Conservation (phyloP, 192 early-diverging fungal species). For the Thamnidium elegans region DNA sequence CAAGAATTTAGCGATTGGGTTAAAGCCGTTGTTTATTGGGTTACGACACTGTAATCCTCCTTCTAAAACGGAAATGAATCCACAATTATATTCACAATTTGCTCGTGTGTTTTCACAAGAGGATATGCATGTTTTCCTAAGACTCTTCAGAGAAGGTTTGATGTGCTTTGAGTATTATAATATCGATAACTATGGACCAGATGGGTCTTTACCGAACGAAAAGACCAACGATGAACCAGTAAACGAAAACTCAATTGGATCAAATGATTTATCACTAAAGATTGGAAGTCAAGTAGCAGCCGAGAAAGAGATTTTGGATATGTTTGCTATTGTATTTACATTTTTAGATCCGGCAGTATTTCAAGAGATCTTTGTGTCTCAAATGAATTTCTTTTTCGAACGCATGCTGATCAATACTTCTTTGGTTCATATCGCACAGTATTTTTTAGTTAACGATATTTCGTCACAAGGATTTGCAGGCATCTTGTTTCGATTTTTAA, state of each 20-base stretch:
- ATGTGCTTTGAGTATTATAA: conserved; percentile 83
- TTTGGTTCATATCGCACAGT: conserved; percentile 82
- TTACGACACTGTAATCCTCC: conserved; percentile 73
- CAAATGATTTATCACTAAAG: conserved; percentile 36
- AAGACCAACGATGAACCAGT: conserved; percentile 18
- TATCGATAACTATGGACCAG: conserved; percentile 59
- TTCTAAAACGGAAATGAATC: conserved; percentile 24
- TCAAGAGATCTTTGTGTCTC: conserved; percentile 92
- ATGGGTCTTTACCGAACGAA: conserved; percentile 28
- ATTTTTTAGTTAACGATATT: conserved; percentile 77
- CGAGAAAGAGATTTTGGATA: conserved; percentile 90
- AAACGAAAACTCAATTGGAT: conserved; percentile 24
- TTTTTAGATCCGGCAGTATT: conserved; percentile 84
- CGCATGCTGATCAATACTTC: conserved; percentile 74
- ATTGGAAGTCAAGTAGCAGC: conserved; percentile 70
- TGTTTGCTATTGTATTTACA: conserved; percentile 84
- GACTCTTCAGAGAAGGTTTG: conserved; percentile 73
- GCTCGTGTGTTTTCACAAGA: conserved; percentile 65
- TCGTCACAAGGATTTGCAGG: conserved; percentile 78
- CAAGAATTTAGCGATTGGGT: conserved; percentile 84
- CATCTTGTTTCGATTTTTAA: conserved; percentile 71
- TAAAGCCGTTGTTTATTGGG: conserved; percentile 77
- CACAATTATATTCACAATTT: conserved; percentile 44
- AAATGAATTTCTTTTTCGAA: conserved; percentile 84
- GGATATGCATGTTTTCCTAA: conserved; percentile 69